Evolutionary conservation across 306 rosid species (phyloP).

Genomic region (Prunus davidiana): DNA sequence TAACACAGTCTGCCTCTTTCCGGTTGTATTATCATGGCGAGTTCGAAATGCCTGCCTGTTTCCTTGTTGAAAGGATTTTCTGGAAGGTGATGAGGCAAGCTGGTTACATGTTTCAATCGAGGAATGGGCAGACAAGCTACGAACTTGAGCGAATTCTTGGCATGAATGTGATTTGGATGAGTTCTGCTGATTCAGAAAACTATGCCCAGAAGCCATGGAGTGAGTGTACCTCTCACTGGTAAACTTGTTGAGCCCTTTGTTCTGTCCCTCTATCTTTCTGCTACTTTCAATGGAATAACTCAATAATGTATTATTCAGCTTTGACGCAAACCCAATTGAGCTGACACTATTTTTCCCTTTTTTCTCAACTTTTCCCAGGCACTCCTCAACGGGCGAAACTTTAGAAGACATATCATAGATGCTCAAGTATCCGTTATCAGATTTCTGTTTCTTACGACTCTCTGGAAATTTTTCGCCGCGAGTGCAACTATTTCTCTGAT

Average conservation of each 20-base stretch:
- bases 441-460: conserved; percentile 45
- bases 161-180: conserved; percentile 23
- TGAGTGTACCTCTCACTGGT: conserved; percentile 28
- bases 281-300: conserved; percentile 32
- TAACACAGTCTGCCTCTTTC: conserved; percentile 13
- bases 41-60: conserved; percentile 19
- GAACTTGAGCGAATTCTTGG: conserved; percentile 16
- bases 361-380: conserved; percentile 23
- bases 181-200: conserved; percentile 26
- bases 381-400: conserved; percentile 25
- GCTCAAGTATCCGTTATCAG: conserved; percentile 34
- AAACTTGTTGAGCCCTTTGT: conserved; percentile 12
- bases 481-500: conserved; percentile 27
- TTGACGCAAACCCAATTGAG: conserved; percentile 26
- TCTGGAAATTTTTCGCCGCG: conserved; percentile 22
- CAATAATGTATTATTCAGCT: conserved; percentile 22
- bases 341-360: conserved; percentile 11
- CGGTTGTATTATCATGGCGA: background rate
- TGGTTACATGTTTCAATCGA: conserved; percentile 10
- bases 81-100: conserved; percentile 18
- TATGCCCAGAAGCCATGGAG: conserved; percentile 28
- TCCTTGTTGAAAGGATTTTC: conserved; percentile 18
- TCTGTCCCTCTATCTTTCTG: conserved; percentile 23
- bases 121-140: conserved; percentile 9
- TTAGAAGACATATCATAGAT: conserved; percentile 26